Base-by-base conservation (phyloP, 345 rosid species). In the Ceriops zippeliana region DNA sequence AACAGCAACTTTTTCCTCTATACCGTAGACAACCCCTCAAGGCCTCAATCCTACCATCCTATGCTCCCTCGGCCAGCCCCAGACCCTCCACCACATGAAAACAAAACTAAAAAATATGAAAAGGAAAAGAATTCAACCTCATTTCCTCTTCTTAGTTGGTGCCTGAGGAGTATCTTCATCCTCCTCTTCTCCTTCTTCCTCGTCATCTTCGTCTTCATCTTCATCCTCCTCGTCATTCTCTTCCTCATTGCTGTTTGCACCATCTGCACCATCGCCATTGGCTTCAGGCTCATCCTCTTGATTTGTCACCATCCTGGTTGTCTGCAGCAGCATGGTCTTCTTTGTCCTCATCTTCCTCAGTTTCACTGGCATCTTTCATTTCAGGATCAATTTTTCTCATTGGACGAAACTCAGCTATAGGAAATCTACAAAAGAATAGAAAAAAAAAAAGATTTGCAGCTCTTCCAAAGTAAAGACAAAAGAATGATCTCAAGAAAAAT, bases 61-160 rank as follows among this genome's bases (percentile, higher is more conserved):
- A 31, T 19, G 61, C 60, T 65, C 63, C 47, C 71, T 1, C 9
- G 26, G 27, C 67, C 11, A 46, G 51, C 6, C 24, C 37, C 57
- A 13, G 15, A 24, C 57, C 38, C 3, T 51, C 59, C 28, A 53
- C 24, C 31, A 26, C 16, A 38, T 62, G 54, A 52, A 19, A 22
- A 31, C 24, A 58, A 70, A 52, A 30, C 27, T 38, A 38, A 10
- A 38, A 73, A 59, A 54, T 9, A 22, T 24, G 21, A 32, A 13
- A 58, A 26, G 5, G 13, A 32, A 26, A 63, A 47, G 37, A 63
- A 24, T 59, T 42, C 6, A 27, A 21, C 22, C 63, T 85, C 82
- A 85, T 76, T 85, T 85, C 71, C 87, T 78, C 79, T 82, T 83
- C 80, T 85, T 85, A n/a, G 85, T 38, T 32, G 89, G 89, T 66